These are phyloP conservation scores for Mallotus japonicus DNA, from an alignment of 441 rosid genomes.

Conservation along the genomic window DNA sequence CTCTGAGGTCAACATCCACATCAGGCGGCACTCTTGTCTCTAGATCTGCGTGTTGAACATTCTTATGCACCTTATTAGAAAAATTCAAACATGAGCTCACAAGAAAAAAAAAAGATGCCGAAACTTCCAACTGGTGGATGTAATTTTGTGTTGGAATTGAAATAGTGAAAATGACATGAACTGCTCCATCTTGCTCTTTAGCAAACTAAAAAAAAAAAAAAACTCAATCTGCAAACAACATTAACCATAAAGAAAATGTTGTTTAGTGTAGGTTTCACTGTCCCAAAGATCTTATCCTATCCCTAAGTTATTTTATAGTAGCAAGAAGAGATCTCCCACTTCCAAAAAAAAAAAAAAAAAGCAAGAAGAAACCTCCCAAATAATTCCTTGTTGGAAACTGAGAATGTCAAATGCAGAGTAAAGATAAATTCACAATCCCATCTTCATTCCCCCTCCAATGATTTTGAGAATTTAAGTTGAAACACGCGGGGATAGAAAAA, in stretches of 20 bases:
- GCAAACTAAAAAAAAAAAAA: not conserved
- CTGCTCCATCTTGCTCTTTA: slow-evolving; percentile 1
- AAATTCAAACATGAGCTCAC: slow-evolving; percentile 29
- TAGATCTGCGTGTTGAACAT: slow-evolving; percentile 47
- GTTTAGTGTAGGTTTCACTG: not conserved
- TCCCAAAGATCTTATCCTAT: not conserved
- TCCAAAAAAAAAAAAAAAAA: no score
- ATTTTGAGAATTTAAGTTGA: not conserved
- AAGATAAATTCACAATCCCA: not conserved
- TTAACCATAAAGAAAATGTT: not conserved
- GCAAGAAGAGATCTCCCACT: no score
- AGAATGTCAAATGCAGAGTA: not conserved
- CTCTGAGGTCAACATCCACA: slow-evolving; percentile 75
- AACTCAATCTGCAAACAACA: not conserved
- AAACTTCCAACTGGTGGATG: not conserved
- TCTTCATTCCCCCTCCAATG: not conserved
- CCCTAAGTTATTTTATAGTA: slow-evolving; percentile 11
- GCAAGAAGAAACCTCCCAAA: not conserved
- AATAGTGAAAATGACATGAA: slow-evolving; percentile 1
- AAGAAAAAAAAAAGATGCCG: no score
- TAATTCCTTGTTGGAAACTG: not conserved
- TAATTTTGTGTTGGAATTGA: not conserved
- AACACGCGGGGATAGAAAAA: not conserved
- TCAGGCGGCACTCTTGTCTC: slow-evolving; percentile 42
- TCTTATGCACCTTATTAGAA: slow-evolving; percentile 49